These are phyloP conservation scores for Trichosporon inkin DNA, from an alignment of 1,284 basidiomycete genomes.

Conservation along the genomic window DNA sequence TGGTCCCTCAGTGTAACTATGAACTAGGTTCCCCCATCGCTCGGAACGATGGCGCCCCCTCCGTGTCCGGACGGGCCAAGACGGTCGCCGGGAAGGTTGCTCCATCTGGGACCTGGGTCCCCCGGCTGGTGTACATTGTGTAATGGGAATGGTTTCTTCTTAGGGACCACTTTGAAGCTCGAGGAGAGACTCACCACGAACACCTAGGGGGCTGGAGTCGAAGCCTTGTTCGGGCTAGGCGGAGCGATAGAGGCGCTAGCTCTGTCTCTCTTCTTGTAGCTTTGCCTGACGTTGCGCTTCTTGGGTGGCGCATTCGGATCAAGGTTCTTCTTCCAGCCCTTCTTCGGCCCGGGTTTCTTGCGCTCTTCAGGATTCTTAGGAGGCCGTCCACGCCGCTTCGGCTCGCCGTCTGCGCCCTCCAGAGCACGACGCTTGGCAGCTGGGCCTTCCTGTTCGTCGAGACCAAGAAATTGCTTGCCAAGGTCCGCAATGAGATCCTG, in stretches of 20 bases:
- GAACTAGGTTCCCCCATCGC: constrained; percentile 40
- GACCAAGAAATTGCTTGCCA: constrained; percentile 37
- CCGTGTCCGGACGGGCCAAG: constrained; percentile 27
- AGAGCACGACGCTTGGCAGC: constrained; percentile 15
- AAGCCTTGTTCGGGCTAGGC: constrained; percentile 15
- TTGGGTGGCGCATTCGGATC: constrained; percentile 22
- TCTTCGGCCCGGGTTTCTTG: constrained; percentile 45
- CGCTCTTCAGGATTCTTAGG: constrained; percentile 31
- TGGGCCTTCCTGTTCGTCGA: constrained; percentile 25
- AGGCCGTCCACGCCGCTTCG: constrained; percentile 20
- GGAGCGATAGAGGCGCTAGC: constrained; percentile 12
- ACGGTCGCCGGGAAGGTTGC: constrained; percentile 30
- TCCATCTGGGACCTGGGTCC: constrained; percentile 20
- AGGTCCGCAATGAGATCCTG: constrained; percentile 37
- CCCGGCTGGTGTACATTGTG: constrained; percentile 27
- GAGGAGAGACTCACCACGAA: constrained; percentile 3
- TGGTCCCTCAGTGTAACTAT: constrained; percentile 51
- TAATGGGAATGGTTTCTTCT: constrained; percentile 8
- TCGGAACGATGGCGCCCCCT: constrained; percentile 34
- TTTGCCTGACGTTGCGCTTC: constrained; percentile 6
- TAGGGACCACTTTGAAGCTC: neutral
- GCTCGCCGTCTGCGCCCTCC: constrained; percentile 9
- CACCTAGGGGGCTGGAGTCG: neutral
- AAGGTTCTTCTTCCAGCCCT: constrained; percentile 40
- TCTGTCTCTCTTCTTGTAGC: constrained; percentile 17